A percentile compares a stretch with the other conserved stretches of the same genome.
Conservation (phyloP, 1,284 basidiomycete species). For the Ceratobasidium sp. region DNA sequence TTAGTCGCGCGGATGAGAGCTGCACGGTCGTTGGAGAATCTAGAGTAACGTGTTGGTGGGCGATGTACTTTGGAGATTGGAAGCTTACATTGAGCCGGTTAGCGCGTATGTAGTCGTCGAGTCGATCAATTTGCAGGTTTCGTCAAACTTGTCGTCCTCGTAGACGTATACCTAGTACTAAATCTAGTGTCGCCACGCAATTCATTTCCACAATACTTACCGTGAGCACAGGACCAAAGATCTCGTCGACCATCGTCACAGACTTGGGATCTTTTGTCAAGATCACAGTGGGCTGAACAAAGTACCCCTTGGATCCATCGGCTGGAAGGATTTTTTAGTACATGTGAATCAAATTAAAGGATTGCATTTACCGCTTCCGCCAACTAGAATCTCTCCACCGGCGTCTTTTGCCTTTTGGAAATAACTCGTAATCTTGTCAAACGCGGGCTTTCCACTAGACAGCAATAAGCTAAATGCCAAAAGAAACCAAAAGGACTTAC, state of each 20-base stretch:
- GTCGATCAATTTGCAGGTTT: constrained; percentile 90
- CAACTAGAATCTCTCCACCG: constrained; percentile 89
- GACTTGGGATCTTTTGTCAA: constrained; percentile 92
- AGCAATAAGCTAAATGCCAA: neutral
- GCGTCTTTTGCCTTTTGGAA: constrained; percentile 90
- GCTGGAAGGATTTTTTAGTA: constrained; percentile 58
- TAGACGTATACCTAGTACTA: constrained; percentile 79
- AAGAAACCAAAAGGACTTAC: constrained; percentile 60
- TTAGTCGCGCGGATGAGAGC: constrained; percentile 82
- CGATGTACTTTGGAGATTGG: neutral
- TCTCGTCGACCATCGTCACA: constrained; percentile 94
- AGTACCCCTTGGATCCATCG: constrained; percentile 94
- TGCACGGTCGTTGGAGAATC: constrained; percentile 84
- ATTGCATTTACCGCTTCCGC: constrained; percentile 72
- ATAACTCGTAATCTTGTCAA: constrained; percentile 88
- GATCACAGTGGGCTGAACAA: constrained; percentile 95
- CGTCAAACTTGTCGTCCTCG: constrained; percentile 84
- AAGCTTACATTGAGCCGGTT: constrained; percentile 85
- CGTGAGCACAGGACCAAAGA: constrained; percentile 97
- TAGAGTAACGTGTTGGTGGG: constrained; percentile 54
- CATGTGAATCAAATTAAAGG: neutral
- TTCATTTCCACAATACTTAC: constrained; percentile 61
- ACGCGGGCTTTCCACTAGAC: constrained; percentile 80
- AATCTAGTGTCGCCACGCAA: constrained; percentile 16
- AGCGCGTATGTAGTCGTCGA: constrained; percentile 89